Conservation (phyloP, 2,329 filamentous ascomycete species). For the Fusarium tjaetaba region DNA sequence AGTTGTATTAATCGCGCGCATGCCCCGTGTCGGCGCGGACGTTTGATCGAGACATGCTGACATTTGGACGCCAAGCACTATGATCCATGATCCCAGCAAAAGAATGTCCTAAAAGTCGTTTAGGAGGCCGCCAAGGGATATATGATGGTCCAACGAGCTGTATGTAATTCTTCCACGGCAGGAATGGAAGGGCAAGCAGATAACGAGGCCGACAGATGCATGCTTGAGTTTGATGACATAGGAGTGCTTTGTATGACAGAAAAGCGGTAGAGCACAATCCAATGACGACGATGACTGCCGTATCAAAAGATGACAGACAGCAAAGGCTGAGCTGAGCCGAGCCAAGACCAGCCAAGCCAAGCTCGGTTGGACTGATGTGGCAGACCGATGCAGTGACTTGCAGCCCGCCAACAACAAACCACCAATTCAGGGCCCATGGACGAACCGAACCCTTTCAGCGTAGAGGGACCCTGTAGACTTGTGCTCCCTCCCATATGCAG, state of each 20-base stretch:
- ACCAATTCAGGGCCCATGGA: background rate
- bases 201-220: constrained; percentile 19
- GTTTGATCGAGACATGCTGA: constrained; percentile 28
- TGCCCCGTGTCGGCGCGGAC: constrained; percentile 25
- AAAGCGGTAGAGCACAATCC: constrained; percentile 16
- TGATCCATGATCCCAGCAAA: constrained; percentile 26
- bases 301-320: constrained; percentile 31
- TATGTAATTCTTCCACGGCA: background rate
- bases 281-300: constrained; percentile 19
- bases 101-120: background rate
- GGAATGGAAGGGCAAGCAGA: constrained; percentile 5
- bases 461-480: constrained; percentile 15
- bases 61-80: constrained; percentile 11
- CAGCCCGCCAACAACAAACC: constrained; percentile 3
- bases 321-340: constrained; percentile 16
- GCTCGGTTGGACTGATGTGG: constrained; percentile 27
- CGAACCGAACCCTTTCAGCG: constrained; percentile 21
- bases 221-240: constrained; percentile 2
- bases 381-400: constrained; percentile 15
- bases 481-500: constrained; percentile 11
- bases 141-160: background rate
- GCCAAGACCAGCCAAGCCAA: constrained; percentile 14
- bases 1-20: constrained; percentile 27
- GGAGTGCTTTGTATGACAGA: constrained; percentile 2
- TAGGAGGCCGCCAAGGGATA: constrained; percentile 4